Base-by-base conservation (phyloP, 306 rosid genomes). In the Acacia confusa region DNA sequence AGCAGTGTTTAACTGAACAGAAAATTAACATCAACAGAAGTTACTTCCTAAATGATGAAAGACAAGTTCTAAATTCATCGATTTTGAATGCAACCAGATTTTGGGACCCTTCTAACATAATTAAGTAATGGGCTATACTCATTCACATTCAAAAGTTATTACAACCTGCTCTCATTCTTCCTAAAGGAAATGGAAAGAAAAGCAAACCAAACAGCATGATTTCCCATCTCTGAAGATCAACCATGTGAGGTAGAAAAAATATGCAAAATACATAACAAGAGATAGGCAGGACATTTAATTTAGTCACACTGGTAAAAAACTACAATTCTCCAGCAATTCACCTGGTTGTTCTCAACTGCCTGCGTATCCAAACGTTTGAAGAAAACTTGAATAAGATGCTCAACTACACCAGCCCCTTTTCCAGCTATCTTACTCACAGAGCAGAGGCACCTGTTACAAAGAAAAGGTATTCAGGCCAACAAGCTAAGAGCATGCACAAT, bases 271-370 rank as follows among this genome's bases (percentile, higher is more conserved):
- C 72, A 67, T 38, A 75, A 55, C 41, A 58, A 57, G n/a, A 81
- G 1, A 72, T 50, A 70, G 28, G 32, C 34, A 15, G 67, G 8
- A 78, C 32, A 43, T 70, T 52, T 12, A 30, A 71, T 24, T 30
- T 13, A 79, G 16, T 43, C 34, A 43, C 7, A 24, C 16, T 2
- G 19, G 60, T 20, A 19, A 48, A 47, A 20, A 15, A 34, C 38
- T 45, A 48, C 13, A 34, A 30, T 4, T 19, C 32, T 77, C 48
- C 52, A 76, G 80, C 79, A 84, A 76, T 74, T 78, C 75, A 95
- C 99, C 99, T 93, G 94, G 82, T 92, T 92, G 86, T 92, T 95
- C 76, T 91, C 97, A 70, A 86, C 84, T 72, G 92, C 88, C 72
- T 82, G 86, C 15, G 89, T 83, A 79, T 93, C 96, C 92, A 95